Evolutionary conservation across 306 rosid genomes (phyloP).

Genomic region (Glycine tomentella): DNA sequence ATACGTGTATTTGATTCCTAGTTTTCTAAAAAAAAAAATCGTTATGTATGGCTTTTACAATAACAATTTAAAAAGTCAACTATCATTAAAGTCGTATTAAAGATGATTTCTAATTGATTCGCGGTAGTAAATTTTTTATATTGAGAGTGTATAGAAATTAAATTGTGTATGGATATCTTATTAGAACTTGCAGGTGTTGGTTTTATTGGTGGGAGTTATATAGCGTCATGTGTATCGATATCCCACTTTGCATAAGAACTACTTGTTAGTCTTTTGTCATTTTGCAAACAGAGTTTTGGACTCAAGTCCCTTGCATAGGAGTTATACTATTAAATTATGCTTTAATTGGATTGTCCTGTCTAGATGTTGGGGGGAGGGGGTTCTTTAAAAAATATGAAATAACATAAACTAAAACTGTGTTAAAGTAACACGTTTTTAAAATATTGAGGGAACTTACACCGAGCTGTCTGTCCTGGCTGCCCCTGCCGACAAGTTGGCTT

Average conservation of each 20-base stretch:
- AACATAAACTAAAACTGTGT: neutral
- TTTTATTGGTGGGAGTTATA: too few species aligned
- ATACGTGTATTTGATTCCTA: too few species aligned
- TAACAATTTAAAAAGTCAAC: neutral
- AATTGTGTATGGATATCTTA: neutral
- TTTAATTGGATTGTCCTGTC: neutral
- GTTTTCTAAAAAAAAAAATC: too few species aligned
- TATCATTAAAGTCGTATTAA: neutral
- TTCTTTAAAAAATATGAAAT: neutral
- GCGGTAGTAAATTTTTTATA: neutral
- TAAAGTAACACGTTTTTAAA: neutral
- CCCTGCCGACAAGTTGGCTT: neutral
- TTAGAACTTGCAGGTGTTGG: conserved; percentile 4
- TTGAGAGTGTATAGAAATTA: too few species aligned
- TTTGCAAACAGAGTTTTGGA: conserved; percentile 39
- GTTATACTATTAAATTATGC: neutral
- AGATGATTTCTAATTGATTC: neutral
- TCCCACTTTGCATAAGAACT: conserved; percentile 26
- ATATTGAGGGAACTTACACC: neutral
- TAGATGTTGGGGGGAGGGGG: neutral
- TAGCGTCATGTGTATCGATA: neutral
- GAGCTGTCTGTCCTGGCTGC: neutral
- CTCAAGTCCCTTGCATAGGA: conserved; percentile 16
- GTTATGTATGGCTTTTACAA: neutral
- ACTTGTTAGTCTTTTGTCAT: conserved; percentile 18